phyloP scores from a whole-genome alignment of 805 yeast species.

The Saccharomycopsis amapae region DNA sequence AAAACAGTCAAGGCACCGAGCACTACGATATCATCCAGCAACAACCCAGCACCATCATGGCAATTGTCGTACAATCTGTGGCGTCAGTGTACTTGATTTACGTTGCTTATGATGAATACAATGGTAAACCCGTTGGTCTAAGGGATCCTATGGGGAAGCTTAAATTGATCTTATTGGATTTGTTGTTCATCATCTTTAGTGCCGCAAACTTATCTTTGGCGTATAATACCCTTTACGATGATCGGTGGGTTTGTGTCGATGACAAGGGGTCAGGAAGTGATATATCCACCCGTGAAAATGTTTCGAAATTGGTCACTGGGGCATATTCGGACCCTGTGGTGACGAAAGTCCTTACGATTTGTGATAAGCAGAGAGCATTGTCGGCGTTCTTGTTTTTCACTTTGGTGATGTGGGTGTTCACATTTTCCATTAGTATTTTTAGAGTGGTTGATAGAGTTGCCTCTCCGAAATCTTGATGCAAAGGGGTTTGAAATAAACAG shows the following conservation, averaged over 20 bases:
- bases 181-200: slow-evolving; percentile 80
- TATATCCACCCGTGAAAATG: not conserved
- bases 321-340: slow-evolving; percentile 18
- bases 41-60: slow-evolving; percentile 90
- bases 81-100: slow-evolving; percentile 73
- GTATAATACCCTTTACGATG: slow-evolving; percentile 74
- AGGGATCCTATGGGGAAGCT: slow-evolving; percentile 81
- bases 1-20: slow-evolving; percentile 18
- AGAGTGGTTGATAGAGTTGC: slow-evolving; percentile 68
- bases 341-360: slow-evolving; percentile 35
- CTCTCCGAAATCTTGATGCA: slow-evolving; percentile 8
- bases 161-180: slow-evolving; percentile 71
- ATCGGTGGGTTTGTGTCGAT: slow-evolving; percentile 68
- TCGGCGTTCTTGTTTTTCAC: slow-evolving; percentile 73
- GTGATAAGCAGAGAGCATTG: slow-evolving; percentile 70
- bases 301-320: slow-evolving; percentile 16
- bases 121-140: slow-evolving; percentile 86
- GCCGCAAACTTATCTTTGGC: slow-evolving; percentile 83
- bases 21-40: slow-evolving; percentile 40
- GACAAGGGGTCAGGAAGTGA: not conserved
- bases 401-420: slow-evolving; percentile 73
- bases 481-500: not conserved
- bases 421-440: slow-evolving; percentile 76
- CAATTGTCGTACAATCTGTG: slow-evolving; percentile 72
- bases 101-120: slow-evolving; percentile 85